Conservation (phyloP, 192 early-diverging fungal genomes). For the Entomortierella parvispora region DNA sequence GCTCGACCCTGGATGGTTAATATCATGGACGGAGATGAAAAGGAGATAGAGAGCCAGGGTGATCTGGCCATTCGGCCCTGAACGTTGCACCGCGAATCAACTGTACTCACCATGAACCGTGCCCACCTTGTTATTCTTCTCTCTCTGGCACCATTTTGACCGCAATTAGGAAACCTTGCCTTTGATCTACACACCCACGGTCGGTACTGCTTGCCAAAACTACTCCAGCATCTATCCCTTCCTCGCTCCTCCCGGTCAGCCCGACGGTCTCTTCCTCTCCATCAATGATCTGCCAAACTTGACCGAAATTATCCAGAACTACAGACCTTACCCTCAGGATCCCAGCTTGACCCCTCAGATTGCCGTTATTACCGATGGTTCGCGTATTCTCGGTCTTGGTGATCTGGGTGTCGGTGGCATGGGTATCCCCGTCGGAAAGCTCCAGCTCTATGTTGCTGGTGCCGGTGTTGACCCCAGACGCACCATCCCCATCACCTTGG, state of each 20-base stretch:
- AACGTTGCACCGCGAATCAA: no score
- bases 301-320: constrained; percentile 81
- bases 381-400: constrained; percentile 93
- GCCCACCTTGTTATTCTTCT: no score
- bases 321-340: constrained; percentile 71
- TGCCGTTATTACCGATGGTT: constrained; percentile 95
- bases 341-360: constrained; percentile 73
- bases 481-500: constrained; percentile 91
- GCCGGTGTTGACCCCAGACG: constrained; percentile 87
- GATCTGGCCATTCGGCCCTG: no score
- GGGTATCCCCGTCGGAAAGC: constrained; percentile 96
- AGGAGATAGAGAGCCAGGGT: not conserved
- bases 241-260: constrained; percentile 76
- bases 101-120: no score
- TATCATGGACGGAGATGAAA: not conserved
- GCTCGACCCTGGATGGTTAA: no score
- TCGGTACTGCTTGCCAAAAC: constrained; percentile 85
- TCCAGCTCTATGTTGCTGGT: constrained; percentile 90
- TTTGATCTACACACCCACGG: constrained; percentile 87
- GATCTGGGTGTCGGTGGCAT: constrained; percentile 96
- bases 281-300: constrained; percentile 79
- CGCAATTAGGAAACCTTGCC: constrained; percentile 79
- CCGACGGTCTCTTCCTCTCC: constrained; percentile 91
- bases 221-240: constrained; percentile 91
- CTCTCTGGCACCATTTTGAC: no score